phyloP scores from a whole-genome alignment of 352 stramenopile species.

The Pythium grandisporangium region DNA sequence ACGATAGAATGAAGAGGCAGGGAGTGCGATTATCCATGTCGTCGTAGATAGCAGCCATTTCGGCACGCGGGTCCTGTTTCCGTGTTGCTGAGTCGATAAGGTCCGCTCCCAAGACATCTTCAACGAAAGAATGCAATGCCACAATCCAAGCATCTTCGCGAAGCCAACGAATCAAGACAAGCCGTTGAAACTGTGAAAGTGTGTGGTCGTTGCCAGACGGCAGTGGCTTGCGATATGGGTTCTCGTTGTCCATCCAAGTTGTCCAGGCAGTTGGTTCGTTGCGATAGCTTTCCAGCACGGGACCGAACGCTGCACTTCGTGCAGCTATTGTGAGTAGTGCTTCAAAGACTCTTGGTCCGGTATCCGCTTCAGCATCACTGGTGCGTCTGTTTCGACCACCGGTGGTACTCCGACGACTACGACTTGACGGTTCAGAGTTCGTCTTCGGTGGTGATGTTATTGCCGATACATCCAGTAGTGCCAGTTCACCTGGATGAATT shows the following conservation, averaged over 20 bases:
- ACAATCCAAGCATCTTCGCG: slow-evolving; percentile 35
- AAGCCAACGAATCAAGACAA: slow-evolving; percentile 53
- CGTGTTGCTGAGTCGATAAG: slow-evolving; percentile 8
- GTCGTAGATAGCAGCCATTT: slow-evolving; percentile 36
- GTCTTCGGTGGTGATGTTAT: too few species aligned
- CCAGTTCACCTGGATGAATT: slow-evolving; percentile 23
- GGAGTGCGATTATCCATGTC: slow-evolving; percentile 58
- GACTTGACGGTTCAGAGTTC: too few species aligned
- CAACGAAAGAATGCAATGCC: slow-evolving; percentile 28
- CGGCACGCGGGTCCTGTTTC: background rate
- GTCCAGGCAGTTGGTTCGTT: slow-evolving; percentile 26
- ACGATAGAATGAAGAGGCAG: slow-evolving; percentile 69
- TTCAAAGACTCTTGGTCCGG: too few species aligned
- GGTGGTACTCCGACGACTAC: too few species aligned
- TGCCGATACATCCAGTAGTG: slow-evolving; percentile 18
- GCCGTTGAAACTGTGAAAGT: slow-evolving; percentile 30
- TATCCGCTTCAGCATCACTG: too few species aligned
- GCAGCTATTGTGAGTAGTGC: slow-evolving; percentile 20
- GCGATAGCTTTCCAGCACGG: slow-evolving; percentile 33
- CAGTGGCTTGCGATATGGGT: slow-evolving; percentile 25
- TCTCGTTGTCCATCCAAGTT: slow-evolving; percentile 22
- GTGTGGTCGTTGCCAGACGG: slow-evolving; percentile 21
- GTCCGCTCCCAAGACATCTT: slow-evolving; percentile 19
- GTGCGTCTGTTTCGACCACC: too few species aligned
- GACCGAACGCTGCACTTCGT: slow-evolving; percentile 11